phyloP scores from a whole-genome alignment of 176 grass and related monocot genomes.

The Zoysia japonica region DNA sequence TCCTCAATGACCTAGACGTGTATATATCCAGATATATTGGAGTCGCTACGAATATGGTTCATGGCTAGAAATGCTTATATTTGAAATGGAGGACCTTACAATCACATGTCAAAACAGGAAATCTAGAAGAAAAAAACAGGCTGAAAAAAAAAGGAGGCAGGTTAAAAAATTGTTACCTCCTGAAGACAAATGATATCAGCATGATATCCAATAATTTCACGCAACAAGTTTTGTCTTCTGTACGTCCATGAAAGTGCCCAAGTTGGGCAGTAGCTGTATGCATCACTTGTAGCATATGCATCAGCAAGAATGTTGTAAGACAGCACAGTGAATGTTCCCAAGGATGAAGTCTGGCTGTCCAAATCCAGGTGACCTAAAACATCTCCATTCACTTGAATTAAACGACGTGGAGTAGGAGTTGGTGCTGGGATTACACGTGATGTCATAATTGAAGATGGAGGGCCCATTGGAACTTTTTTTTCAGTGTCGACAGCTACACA shows the following conservation, averaged over 20 bases:
- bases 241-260: slow-evolving; percentile 99
- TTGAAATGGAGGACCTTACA: too few species aligned
- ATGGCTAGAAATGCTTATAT: too few species aligned
- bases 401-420: slow-evolving; percentile 82
- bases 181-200: slow-evolving; percentile 99
- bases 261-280: slow-evolving; percentile 93
- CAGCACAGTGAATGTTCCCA: slow-evolving; percentile 82
- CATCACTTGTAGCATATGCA: slow-evolving; percentile 80
- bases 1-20: too few species aligned
- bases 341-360: slow-evolving; percentile 65
- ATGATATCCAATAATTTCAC: slow-evolving; percentile 96
- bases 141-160: slow-evolving; percentile 1
- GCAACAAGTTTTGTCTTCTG: slow-evolving; percentile 95
- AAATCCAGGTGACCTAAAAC: slow-evolving; percentile 67
- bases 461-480: slow-evolving; percentile 55
- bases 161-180: slow-evolving; percentile 66
- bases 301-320: slow-evolving; percentile 99
- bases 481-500: slow-evolving; percentile 72
- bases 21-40: too few species aligned
- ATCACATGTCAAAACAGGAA: slow-evolving; percentile 28
- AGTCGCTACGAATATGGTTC: too few species aligned
- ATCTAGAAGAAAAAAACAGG: not conserved
- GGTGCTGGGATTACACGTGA: slow-evolving; percentile 95
- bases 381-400: slow-evolving; percentile 83
- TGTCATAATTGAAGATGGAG: slow-evolving; percentile 78